phyloP scores from a whole-genome alignment of 495 filamentous ascomycete species.

The Trichoderma erinaceum region DNA sequence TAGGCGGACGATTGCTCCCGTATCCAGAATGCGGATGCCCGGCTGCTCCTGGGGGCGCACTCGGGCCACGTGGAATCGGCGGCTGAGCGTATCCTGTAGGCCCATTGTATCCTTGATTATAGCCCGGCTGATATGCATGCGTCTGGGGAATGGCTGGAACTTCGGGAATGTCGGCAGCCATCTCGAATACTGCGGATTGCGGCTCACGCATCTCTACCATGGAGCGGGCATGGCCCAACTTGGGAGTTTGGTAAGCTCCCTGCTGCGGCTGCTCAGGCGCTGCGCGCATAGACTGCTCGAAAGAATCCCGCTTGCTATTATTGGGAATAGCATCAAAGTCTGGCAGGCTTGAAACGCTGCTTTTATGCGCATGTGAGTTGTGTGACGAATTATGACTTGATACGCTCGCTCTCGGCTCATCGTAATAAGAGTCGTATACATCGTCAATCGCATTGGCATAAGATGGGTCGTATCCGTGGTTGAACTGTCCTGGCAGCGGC shows the following conservation, averaged over 20 bases:
- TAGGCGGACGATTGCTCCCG: conserved; percentile 7
- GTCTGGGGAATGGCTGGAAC: conserved; percentile 33
- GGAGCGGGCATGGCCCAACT: conserved; percentile 52
- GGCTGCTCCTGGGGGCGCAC: conserved; percentile 24
- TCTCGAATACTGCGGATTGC: conserved; percentile 62
- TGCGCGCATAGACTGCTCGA: conserved; percentile 39
- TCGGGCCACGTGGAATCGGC: conserved; percentile 1
- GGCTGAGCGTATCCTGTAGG: conserved; percentile 24
- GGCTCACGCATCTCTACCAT: conserved; percentile 61
- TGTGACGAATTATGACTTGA: conserved; percentile 20
- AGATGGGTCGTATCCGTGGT: conserved; percentile 25
- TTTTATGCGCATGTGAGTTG: conserved; percentile 24
- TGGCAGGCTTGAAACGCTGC: conserved; percentile 52
- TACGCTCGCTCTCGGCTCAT: conserved; percentile 23
- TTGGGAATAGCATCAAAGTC: conserved; percentile 64
- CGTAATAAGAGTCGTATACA: conserved; percentile 54
- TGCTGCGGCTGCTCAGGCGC: conserved; percentile 33
- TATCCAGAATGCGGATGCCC: conserved; percentile 17
- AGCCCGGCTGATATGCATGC: conserved; percentile 7
- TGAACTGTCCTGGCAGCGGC: conserved; percentile 26
- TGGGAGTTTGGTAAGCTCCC: conserved; percentile 37
- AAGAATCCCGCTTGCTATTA: conserved; percentile 40
- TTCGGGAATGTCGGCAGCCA: conserved; percentile 55
- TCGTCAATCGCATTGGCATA: conserved; percentile 41
- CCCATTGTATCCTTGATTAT: conserved; percentile 1